Evolutionary conservation across 2,329 filamentous ascomycete species (phyloP).

Genomic region (Diaporthe nobilis): DNA sequence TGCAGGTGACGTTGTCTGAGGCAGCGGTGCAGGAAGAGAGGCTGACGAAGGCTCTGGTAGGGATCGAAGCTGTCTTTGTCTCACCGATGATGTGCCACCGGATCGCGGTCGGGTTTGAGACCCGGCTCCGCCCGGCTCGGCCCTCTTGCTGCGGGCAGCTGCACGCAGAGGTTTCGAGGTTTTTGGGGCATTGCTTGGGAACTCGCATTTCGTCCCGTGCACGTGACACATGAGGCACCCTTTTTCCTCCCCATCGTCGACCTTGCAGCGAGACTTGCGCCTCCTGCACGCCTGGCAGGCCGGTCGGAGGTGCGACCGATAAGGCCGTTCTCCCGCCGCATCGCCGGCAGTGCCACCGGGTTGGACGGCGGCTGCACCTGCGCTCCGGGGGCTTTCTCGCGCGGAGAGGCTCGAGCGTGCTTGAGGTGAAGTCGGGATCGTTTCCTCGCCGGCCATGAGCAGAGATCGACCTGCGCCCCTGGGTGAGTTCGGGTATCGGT

Average conservation of each 20-base stretch:
- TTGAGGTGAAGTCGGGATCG: neutral
- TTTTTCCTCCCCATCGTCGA: slow-evolving; percentile 63
- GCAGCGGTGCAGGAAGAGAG: neutral
- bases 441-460: neutral
- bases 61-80: neutral
- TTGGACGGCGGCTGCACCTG: neutral
- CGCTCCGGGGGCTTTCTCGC: no score
- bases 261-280: slow-evolving; percentile 73
- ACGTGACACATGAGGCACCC: slow-evolving; percentile 71
- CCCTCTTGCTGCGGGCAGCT: neutral
- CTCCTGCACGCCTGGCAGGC: slow-evolving; percentile 73
- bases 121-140: neutral
- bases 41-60: neutral
- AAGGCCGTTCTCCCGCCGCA: slow-evolving; percentile 58
- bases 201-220: slow-evolving; percentile 70
- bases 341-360: neutral
- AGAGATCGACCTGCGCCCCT: neutral
- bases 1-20: neutral
- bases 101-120: neutral
- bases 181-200: slow-evolving; percentile 52
- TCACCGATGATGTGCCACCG: neutral
- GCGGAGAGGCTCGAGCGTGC: neutral
- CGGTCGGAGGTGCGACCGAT: slow-evolving; percentile 72
- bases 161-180: neutral
- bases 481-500: neutral